Base-by-base conservation (phyloP, 2,329 filamentous ascomycete genomes). In the Cladosporium austrohemisphaericum region DNA sequence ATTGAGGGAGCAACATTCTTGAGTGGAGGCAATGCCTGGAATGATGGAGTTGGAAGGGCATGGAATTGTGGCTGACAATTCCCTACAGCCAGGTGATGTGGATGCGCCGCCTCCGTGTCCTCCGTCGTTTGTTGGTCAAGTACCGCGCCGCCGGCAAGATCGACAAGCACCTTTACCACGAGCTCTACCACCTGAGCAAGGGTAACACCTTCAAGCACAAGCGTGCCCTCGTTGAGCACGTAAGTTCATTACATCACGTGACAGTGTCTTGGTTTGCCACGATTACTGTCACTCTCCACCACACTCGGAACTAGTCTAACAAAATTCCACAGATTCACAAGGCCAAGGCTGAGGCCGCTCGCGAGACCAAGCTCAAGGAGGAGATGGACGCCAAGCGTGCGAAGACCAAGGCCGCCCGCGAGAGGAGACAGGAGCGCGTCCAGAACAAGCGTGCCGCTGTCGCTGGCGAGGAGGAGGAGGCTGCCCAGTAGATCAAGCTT, bases 161-260 rank as follows among this genome's bases (percentile, higher is more conserved):
- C 75, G 93, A 98, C 82, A 98, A 98, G 86, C 93, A 98, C 84
- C 90, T 98, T 58, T 98, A 98, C 85, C 93, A 98, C 85, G 91
- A 97, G 81, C 89, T 98, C 65, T 98, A 98, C 85, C 93, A 96
- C 78, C 81, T 95, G 74, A 93, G 88, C 86, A 98, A 98, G 91
- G 94, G 93, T 94, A 98, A 98, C 86, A 92, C 93, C 76, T 98
- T 98, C 88, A 98, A 98, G 91, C 93, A 98, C 89, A 98, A 97
- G 91, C 87, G 93, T 79, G 93, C 91, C 71, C 86, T 98, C 69
- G 90, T 98, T 74, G 93, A 98, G 85, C 93, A 98, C 82, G 93
- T 98, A 94, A 72, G 93, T 89, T 49, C 23, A 33, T 33, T 37
- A 40, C 25, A 43, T 54, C 52, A 67, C 62, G 67, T 67, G 62